phyloP scores from a whole-genome alignment of 352 stramenopile genomes.

The Phytophthora ramorum region DNA sequence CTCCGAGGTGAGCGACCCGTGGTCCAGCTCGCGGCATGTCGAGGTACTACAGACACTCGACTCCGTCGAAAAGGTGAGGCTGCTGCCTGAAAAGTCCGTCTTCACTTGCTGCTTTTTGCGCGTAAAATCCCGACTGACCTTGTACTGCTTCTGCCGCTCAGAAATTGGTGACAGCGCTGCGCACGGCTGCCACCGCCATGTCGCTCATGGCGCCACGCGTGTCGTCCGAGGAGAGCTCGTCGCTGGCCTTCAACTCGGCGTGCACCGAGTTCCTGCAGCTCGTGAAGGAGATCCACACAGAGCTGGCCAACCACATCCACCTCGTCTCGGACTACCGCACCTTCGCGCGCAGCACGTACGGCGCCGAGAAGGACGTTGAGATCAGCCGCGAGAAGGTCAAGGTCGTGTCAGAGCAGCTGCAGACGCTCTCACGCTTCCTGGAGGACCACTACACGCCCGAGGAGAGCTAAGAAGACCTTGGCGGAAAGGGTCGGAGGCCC shows the following conservation, averaged over 20 bases:
- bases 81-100: neutral
- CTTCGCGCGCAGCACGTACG: constrained; percentile 85
- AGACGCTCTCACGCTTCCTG: constrained; percentile 76
- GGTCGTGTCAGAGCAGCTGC: constrained; percentile 81
- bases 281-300: constrained; percentile 85
- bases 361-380: constrained; percentile 82
- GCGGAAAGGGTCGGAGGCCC: neutral
- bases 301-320: constrained; percentile 86
- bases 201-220: constrained; percentile 66
- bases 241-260: constrained; percentile 75
- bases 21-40: constrained; percentile 75
- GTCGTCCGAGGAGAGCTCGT: constrained; percentile 72
- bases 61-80: constrained; percentile 72
- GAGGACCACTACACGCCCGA: constrained; percentile 78
- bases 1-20: constrained; percentile 71
- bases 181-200: constrained; percentile 72
- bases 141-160: constrained; percentile 26
- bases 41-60: constrained; percentile 81
- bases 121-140: constrained; percentile 7
- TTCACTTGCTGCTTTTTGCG: constrained; percentile 1
- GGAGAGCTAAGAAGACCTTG: constrained; percentile 47
- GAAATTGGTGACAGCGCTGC: constrained; percentile 84
- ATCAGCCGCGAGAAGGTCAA: constrained; percentile 82
- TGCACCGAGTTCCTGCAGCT: constrained; percentile 89
- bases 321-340: constrained; percentile 87